Evolutionary conservation across 495 filamentous ascomycete genomes (phyloP), one percentile per base, ranked within the genome.

Genomic region (Penicillium desertorum): DNA sequence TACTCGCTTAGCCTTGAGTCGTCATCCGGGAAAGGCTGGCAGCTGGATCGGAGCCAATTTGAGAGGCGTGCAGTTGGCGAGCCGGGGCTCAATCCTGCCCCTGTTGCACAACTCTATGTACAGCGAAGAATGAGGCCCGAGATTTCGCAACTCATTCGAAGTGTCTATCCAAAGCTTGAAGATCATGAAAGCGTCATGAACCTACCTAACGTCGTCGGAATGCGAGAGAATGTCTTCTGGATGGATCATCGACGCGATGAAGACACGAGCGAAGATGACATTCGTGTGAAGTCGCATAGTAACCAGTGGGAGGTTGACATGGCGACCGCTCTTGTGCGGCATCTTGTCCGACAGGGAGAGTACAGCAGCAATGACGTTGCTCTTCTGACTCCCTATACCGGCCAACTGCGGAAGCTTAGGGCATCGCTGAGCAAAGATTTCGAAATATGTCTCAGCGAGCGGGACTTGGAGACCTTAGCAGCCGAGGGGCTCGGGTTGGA

Each of bases 41-140:
- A 55, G 30, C 41, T 60, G 2, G 58, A 60, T 32, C 20, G 51
- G 29, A 55, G 51, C 29, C 45, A 55, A 20, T 60, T 60, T 56
- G 45, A 60, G 52, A 50, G 58, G 42, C 45, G 51, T 5, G 58
- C 52, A 44, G 14, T 56, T 32, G 47, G 53, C 9, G 58, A 61
- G 46, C 52, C 45, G 32, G 58, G 58, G 9, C 58, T 61, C 2
- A 48, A 47, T n/a, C 49, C 50, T 34, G 39, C 49, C 23, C 81
- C 86, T 6, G 74, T 80, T 48, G 75, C 75, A 51, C 77, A 75
- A 9, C 74, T 90, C 4, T 72, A 84, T 37, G 79, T 79, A 14
- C 88, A 92, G 62, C 74, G 88, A 27, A 78, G 88, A 27, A 92
- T 92, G 88, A 84, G 87, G 65, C 87, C 89, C n/a, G 79, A 73